Base-by-base conservation (phyloP, 75 land plant species). In the Sequoia sempervirens region DNA sequence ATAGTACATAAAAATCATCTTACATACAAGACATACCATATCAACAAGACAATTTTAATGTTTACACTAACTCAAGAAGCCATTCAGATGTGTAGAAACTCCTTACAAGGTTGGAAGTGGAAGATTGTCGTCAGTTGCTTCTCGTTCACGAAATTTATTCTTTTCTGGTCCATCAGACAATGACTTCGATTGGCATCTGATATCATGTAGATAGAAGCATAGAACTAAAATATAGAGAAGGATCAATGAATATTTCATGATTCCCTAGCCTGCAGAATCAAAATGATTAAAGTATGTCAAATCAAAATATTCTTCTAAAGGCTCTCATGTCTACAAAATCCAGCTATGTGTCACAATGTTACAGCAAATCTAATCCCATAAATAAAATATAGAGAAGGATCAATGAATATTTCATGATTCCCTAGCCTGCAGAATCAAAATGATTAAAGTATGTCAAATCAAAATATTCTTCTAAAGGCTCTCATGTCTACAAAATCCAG, bases 61-160 rank as follows among this genome's bases (percentile, higher is more conserved):
- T 78, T 78, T n/a, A 52, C 20, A 9, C 46, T 9, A 78, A 78
- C 28, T n/a, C 30, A n/a, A 45, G 36, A 45, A 30, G 14, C 46
- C 46, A 78, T 45, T 43, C 30, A 9, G 30, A 47, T 70, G 20
- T 37, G 30, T 18, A 69, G 64, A 86, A 41, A 36, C 83, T 82
- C 15, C 34, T 30, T 82, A 93, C 95, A 92, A 38, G 82, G 86
- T 88, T 5, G 91, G 95, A 53, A 88, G 89, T 36, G 89, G 88
- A 30, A 92, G 87, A 12, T 75, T 76, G 82, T 93, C 95, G 80
- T 93, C 95, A 30, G 84, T 90, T 66, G 95, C 92, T 64, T 89
- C 86, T 20, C 95, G 89, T 28, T 87, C 89, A 28, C 92, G 89
- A 86, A 93, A 93, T 66, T 93, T 93, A 85, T 92, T 93, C 75